A percentile compares a stretch with the other conserved stretches of the same genome.
Evolutionary conservation across 352 stramenopile species (phyloP).

Genomic region (Phytophthora crassamura): DNA sequence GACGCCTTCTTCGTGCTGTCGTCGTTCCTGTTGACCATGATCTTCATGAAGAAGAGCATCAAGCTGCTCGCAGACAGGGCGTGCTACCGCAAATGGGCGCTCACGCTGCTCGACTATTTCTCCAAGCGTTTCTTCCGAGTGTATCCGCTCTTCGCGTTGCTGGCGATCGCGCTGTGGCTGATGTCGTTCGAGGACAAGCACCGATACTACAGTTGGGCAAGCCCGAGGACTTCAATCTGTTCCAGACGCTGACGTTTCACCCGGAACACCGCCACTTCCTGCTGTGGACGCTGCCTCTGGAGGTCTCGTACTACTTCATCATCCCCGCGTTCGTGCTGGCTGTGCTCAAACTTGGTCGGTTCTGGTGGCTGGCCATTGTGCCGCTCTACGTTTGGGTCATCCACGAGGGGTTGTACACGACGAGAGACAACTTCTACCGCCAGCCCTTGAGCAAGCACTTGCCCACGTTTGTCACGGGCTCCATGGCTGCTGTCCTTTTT

Average conservation of each 20-base stretch:
- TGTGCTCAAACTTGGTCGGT: conserved; percentile 15
- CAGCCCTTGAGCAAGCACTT: conserved; percentile 21
- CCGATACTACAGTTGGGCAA: conserved; percentile 11
- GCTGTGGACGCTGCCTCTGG: conserved; percentile 9
- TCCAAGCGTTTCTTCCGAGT: conserved; percentile 10
- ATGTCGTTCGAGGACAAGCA: conserved; percentile 16
- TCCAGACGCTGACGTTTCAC: conserved; percentile 7
- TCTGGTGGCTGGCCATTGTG: conserved; percentile 29
- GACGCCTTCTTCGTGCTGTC: too few species aligned
- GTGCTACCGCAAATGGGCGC: conserved; percentile 4
- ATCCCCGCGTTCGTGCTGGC: conserved; percentile 28
- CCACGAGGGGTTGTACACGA: conserved; percentile 16
- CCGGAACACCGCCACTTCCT: conserved; percentile 13
- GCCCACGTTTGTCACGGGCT: conserved; percentile 35
- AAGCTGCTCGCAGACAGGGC: conserved; percentile 3
- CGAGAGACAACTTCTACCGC: conserved; percentile 23
- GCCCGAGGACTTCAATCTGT: conserved; percentile 13
- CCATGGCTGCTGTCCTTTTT: conserved; percentile 38
- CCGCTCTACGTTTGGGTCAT: conserved; percentile 30
- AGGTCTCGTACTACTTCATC: too few species aligned
- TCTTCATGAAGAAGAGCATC: too few species aligned
- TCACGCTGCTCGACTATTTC: too few species aligned
- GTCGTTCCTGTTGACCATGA: too few species aligned
- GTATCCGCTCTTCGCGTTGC: conserved; percentile 4
- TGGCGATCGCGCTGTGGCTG: conserved; percentile 13